A percentile compares a stretch with the other conserved stretches of the same genome.
phyloP scores from a whole-genome alignment of 1,139 yeast species.

The Pichia sp. region DNA sequence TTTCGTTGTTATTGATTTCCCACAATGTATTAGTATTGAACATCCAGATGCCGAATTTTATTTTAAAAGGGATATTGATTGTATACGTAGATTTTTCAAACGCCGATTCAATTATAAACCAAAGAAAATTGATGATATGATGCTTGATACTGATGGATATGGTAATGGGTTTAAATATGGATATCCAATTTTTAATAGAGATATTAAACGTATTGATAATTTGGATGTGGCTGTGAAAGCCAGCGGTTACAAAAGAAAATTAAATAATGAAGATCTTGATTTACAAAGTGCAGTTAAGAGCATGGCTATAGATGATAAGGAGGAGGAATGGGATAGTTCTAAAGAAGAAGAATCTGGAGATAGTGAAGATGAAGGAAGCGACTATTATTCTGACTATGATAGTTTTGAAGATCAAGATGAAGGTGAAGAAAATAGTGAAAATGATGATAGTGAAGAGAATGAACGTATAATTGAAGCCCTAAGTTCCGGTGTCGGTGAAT shows the following conservation, averaged over 20 bases:
- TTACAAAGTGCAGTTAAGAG: slow-evolving; percentile 67
- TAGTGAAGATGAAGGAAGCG: slow-evolving; percentile 27
- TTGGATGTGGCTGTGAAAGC: slow-evolving; percentile 85
- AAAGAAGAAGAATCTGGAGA: slow-evolving; percentile 23
- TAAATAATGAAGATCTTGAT: slow-evolving; percentile 49
- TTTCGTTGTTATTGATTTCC: slow-evolving; percentile 92
- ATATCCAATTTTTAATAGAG: slow-evolving; percentile 74
- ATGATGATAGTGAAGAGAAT: slow-evolving; percentile 42
- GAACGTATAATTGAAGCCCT: slow-evolving; percentile 68
- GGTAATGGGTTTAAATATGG: slow-evolving; percentile 76
- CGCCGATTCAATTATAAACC: slow-evolving; percentile 74
- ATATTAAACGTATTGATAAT: slow-evolving; percentile 58
- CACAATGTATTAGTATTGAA: slow-evolving; percentile 92
- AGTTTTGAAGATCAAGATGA: slow-evolving; percentile 31
- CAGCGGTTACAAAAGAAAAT: slow-evolving; percentile 80
- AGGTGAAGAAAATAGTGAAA: slow-evolving; percentile 29
- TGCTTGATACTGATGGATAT: slow-evolving; percentile 70
- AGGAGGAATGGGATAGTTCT: slow-evolving; percentile 24
- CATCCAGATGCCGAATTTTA: slow-evolving; percentile 84
- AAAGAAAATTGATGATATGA: slow-evolving; percentile 44
- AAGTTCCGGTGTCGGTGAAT: slow-evolving; percentile 49
- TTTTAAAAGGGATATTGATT: slow-evolving; percentile 87
- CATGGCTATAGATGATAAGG: slow-evolving; percentile 38
- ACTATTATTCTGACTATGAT: slow-evolving; percentile 20
- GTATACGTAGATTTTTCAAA: slow-evolving; percentile 75